Base-by-base conservation (phyloP, 164 flowering plant species). In the Macadamia integrifolia region DNA sequence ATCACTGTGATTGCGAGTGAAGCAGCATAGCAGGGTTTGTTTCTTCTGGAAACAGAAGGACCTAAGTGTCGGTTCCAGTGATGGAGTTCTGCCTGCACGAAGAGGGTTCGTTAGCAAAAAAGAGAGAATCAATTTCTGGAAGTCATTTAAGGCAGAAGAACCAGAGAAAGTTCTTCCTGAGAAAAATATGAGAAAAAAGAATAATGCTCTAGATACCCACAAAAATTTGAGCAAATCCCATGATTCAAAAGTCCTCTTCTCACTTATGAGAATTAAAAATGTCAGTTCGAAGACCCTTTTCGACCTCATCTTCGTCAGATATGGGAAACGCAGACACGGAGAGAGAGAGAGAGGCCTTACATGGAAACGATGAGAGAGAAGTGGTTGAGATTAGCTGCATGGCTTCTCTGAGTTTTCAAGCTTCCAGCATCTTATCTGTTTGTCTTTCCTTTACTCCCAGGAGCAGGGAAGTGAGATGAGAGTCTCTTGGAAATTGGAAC, bases 1-100 rank as follows among this genome's bases (percentile, higher is more conserved):
- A 42, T 42, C 50, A 12, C 29, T 59, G 40, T 35, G 17, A 17
- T 40, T 64, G 23, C 35, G 49, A 23, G 28, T 62, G 3, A 60
- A 64, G 52, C 64, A 62, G 56, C 43, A 50, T 14, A 64, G 40
- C 14, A 29, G 65, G 8, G 64, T 40, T 68, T 73, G 64, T 58
- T 73, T 73, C 69, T 64, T 68, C 49, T 50, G 68, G 29, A 56
- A 44, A 57, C 67, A 23, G 35, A 60, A 59, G 29, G 71, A 59
- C 52, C 35, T 14, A 9, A 68, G 10, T 64, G 58, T 60, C 3
- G 18, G n/a, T 18, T 48, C 31, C 42, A 13, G 55, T 40, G 60
- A 60, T 1, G 42, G 44, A 58, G 68, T 30, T 64, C 23, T 73
- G 56, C 72, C 71, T 68, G 60, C 32, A 58, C 9, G 30, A 13